A percentile compares a stretch with the other conserved stretches of the same genome.
Conservation (phyloP, 2,329 filamentous ascomycete species). For the Fusarium tanahbumbuense region DNA sequence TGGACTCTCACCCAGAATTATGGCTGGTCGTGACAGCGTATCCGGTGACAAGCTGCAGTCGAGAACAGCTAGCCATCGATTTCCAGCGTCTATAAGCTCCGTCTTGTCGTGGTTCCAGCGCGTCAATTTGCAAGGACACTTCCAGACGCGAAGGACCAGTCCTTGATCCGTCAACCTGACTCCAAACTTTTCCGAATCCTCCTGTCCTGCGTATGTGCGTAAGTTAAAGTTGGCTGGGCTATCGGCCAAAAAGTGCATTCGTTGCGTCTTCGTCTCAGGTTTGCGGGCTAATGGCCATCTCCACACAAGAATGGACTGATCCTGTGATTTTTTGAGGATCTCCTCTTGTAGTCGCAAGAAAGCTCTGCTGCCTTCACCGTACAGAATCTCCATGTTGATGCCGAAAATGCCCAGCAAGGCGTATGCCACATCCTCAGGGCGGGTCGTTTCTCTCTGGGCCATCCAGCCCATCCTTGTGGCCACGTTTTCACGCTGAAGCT, state of each 20-base stretch:
- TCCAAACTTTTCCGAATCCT: slow-evolving; percentile 39
- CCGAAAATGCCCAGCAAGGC: slow-evolving; percentile 52
- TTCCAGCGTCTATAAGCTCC: slow-evolving; percentile 35
- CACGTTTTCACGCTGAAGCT: slow-evolving; percentile 43
- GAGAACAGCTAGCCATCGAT: slow-evolving; percentile 45
- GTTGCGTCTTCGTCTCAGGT: slow-evolving; percentile 27
- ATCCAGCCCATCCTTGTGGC: slow-evolving; percentile 53
- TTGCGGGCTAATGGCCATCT: slow-evolving; percentile 33
- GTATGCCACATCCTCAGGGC: slow-evolving; percentile 51
- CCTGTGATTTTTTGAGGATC: slow-evolving; percentile 49
- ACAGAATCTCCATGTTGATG: slow-evolving; percentile 53
- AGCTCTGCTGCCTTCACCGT: slow-evolving; percentile 51
- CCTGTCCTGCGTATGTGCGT: slow-evolving; percentile 43
- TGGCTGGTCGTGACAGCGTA: slow-evolving; percentile 43
- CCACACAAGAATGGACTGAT: slow-evolving; percentile 53
- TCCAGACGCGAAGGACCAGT: slow-evolving; percentile 44
- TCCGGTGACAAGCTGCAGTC: slow-evolving; percentile 46
- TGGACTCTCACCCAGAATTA: slow-evolving; percentile 42
- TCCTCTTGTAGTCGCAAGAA: slow-evolving; percentile 52
- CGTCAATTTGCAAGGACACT: slow-evolving; percentile 43
- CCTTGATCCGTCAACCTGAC: slow-evolving; percentile 41
- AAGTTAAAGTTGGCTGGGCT: slow-evolving; percentile 44
- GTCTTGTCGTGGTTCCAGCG: slow-evolving; percentile 41
- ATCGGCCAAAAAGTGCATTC: slow-evolving; percentile 44
- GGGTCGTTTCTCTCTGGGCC: slow-evolving; percentile 47